Evolutionary conservation across 2,329 filamentous ascomycete species (phyloP), one percentile per base, ranked within the genome.

Genomic region (Ceratocystis alfenasii): DNA sequence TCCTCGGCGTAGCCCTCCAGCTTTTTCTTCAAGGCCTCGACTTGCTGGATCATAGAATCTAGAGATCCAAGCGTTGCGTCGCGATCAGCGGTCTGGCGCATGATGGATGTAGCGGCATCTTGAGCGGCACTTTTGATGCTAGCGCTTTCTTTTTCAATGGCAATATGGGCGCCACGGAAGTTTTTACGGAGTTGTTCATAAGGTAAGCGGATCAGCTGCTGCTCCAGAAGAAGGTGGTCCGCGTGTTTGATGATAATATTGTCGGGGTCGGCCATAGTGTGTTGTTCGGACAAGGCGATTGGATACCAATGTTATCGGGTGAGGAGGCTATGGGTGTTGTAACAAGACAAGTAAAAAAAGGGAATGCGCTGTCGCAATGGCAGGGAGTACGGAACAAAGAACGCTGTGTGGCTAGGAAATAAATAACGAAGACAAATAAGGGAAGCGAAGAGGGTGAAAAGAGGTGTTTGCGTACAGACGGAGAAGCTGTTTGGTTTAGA

Each of bases 141-240:
- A 20, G 81, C 80, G 68, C 83, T 84, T 70, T 89, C 85, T 73
- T 86, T 87, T 73, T 93, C 89, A 74, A 91, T 83, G 69, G 84
- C 80, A 72, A 87, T 86, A 74, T 91, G 89, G 55, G 88, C 88
- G 2, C 87, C 85, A 72, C 95, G 94, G 77, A 97, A 95, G 77
- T 95, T 97, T 75, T 94, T 93, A 66, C 91, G 88, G 25, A 95
- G 86, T 66, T 96, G 87, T 74, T 97, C 94, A 76, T 93, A 88
- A 20, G 94, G 94, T 25, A 97, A 85, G 44, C 92, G 90, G 70
- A 99, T 85, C 70, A 97, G 88, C 3, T 93, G 88, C 82, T 97
- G 93, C 73, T 99, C 94, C 65, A 93, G 84, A 67, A 92, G 82
- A 61, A 92, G 81, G 73, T 93, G 89, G 69, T 85, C 84, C 71